These are phyloP conservation scores for Neurospora sp. DNA, from an alignment of 495 filamentous ascomycete genomes.

Conservation along the genomic window DNA sequence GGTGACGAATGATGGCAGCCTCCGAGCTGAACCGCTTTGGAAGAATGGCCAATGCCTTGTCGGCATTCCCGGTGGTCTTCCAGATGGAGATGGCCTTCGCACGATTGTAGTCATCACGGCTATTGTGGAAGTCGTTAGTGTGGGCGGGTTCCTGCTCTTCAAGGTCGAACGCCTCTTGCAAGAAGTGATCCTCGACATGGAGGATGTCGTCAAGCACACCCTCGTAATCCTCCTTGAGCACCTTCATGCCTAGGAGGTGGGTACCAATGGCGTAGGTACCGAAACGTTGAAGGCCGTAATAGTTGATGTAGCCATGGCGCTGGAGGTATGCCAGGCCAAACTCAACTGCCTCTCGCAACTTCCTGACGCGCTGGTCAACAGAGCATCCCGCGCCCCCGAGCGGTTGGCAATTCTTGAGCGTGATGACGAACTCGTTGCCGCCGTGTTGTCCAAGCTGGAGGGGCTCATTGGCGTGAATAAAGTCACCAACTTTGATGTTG, in stretches of 20 bases:
- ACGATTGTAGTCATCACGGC: slow-evolving; percentile 61
- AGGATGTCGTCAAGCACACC: slow-evolving; percentile 68
- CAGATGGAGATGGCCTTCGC: slow-evolving; percentile 68
- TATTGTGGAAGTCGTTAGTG: slow-evolving; percentile 4
- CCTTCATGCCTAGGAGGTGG: slow-evolving; percentile 68
- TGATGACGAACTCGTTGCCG: slow-evolving; percentile 90
- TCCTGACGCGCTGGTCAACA: slow-evolving; percentile 27
- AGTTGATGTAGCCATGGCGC: slow-evolving; percentile 80
- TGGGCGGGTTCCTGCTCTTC: neutral
- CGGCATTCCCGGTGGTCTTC: slow-evolving; percentile 42
- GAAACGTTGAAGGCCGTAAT: slow-evolving; percentile 91
- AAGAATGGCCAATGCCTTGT: slow-evolving; percentile 52
- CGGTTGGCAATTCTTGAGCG: slow-evolving; percentile 71
- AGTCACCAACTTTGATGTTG: slow-evolving; percentile 62
- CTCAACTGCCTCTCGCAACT: slow-evolving; percentile 26
- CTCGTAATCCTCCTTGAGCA: slow-evolving; percentile 71
- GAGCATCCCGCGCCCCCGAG: slow-evolving; percentile 34
- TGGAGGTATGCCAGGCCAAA: slow-evolving; percentile 44
- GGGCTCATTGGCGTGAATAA: slow-evolving; percentile 55
- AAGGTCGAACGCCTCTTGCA: slow-evolving; percentile 14
- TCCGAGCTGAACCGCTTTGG: slow-evolving; percentile 79
- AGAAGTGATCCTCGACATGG: slow-evolving; percentile 31
- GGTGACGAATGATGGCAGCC: slow-evolving; percentile 60
- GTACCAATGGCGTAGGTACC: slow-evolving; percentile 76
- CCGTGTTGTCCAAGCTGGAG: slow-evolving; percentile 72